Evolutionary conservation across 495 filamentous ascomycete genomes (phyloP).

Genomic region (Poronia punctata): DNA sequence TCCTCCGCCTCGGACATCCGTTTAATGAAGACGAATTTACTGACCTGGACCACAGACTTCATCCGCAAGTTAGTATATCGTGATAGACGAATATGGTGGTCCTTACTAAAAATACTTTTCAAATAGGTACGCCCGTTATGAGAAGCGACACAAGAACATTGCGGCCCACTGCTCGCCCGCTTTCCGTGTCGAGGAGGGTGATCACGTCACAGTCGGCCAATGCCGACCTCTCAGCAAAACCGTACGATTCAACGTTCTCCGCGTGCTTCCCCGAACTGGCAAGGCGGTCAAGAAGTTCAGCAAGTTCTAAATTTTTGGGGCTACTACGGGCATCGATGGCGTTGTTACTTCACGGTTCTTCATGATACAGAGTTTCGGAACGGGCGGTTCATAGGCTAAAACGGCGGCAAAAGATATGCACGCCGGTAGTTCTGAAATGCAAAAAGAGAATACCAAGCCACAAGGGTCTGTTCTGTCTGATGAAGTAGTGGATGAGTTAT

Average conservation of each 20-base stretch:
- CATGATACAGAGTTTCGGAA: conserved; percentile 43
- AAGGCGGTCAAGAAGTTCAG: conserved; percentile 95
- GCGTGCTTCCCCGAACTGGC: conserved; percentile 91
- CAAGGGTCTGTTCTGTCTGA: conserved; percentile 6
- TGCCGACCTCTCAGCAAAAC: conserved; percentile 98
- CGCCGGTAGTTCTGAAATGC: conserved; percentile 42
- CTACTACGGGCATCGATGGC: conserved; percentile 46
- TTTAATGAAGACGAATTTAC: background rate
- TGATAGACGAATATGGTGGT: background rate
- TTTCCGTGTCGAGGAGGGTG: conserved; percentile 99
- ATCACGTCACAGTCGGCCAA: conserved; percentile 98
- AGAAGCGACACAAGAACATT: conserved; percentile 99
- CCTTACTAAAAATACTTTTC: background rate
- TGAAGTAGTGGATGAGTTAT: conserved; percentile 5
- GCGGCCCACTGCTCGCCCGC: conserved; percentile 96
- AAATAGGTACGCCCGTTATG: conserved; percentile 79
- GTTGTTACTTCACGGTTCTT: conserved; percentile 46
- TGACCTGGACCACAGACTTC: conserved; percentile 7
- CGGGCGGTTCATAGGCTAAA: conserved; percentile 40
- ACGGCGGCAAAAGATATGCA: conserved; percentile 36
- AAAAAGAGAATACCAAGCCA: conserved; percentile 25
- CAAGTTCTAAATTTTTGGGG: conserved; percentile 77
- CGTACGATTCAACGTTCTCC: conserved; percentile 97
- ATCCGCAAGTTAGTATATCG: conserved; percentile 11
- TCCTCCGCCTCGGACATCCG: background rate